phyloP scores from a whole-genome alignment of 257 asterid genomes.

The Fraxinus americana region DNA sequence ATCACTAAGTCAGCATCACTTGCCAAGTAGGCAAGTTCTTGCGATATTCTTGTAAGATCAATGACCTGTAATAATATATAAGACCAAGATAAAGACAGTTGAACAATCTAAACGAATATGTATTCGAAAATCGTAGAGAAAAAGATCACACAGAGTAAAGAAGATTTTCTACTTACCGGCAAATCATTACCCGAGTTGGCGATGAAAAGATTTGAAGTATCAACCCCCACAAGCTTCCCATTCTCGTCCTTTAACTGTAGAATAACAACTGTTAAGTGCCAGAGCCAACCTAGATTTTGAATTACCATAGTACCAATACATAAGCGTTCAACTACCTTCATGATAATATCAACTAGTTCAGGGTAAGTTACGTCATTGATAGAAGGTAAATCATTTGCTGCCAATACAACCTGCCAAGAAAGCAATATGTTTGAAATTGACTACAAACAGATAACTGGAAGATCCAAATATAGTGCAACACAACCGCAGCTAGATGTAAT shows the following conservation, averaged over 20 bases:
- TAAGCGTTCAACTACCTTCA: conserved; percentile 55
- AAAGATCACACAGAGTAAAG: neutral
- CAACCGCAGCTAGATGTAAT: conserved; percentile 18
- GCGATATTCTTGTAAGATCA: conserved; percentile 85
- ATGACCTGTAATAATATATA: conserved; percentile 55
- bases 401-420: conserved; percentile 77
- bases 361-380: conserved; percentile 83
- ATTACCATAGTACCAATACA: conserved; percentile 18
- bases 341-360: conserved; percentile 76
- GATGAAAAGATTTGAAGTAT: conserved; percentile 75
- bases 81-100: conserved; percentile 21
- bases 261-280: conserved; percentile 22
- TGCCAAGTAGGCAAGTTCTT: conserved; percentile 87
- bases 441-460: conserved; percentile 1
- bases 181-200: conserved; percentile 93
- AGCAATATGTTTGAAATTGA: conserved; percentile 17
- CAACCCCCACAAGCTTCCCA: conserved; percentile 82
- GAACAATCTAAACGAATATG: conserved; percentile 17
- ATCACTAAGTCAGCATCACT: conserved; percentile 90
- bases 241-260: conserved; percentile 81
- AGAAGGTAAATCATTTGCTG: conserved; percentile 93
- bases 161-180: conserved; percentile 54
- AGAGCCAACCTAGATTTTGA: conserved; percentile 27
- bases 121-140: conserved; percentile 5
- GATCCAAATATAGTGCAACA: neutral